A percentile compares a stretch with the other conserved stretches of the same genome.
phyloP scores from a whole-genome alignment of 495 filamentous ascomycete genomes.

The Penicillium simplicissimum region DNA sequence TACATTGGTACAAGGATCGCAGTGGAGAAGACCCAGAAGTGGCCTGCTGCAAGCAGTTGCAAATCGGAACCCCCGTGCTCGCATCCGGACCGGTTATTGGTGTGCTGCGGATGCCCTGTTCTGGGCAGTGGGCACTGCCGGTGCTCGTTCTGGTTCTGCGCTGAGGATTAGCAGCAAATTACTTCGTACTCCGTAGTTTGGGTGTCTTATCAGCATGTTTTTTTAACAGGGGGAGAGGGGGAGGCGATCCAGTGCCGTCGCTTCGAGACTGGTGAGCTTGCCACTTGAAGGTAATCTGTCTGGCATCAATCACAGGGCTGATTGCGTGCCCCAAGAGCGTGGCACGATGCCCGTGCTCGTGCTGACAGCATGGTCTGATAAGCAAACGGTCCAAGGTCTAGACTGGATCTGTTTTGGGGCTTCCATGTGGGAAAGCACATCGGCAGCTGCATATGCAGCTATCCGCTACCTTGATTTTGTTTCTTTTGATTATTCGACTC shows the following conservation, averaged over 20 bases:
- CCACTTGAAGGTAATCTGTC: neutral
- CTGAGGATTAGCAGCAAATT: neutral
- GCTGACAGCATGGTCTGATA: neutral
- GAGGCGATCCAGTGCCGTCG: too few relatives aligned
- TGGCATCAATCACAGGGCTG: neutral
- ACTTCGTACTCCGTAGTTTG: too few relatives aligned
- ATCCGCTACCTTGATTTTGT: constrained; percentile 17
- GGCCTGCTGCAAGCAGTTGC: neutral
- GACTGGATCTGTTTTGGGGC: neutral
- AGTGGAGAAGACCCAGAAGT: neutral
- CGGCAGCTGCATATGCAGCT: constrained; percentile 13
- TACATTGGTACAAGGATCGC: neutral
- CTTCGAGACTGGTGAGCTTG: neutral
- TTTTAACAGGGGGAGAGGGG: neutral
- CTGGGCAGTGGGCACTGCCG: neutral
- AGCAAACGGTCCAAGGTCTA: neutral
- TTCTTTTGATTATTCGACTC: neutral
- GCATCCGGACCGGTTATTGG: constrained; percentile 18
- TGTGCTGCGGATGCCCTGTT: neutral
- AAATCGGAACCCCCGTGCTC: constrained; percentile 17
- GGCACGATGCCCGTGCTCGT: neutral
- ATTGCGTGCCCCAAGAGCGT: neutral
- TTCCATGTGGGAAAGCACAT: neutral
- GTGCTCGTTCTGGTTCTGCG: neutral
- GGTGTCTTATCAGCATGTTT: neutral